Evolutionary conservation across 257 asterid genomes (phyloP), one percentile per base, ranked within the genome.

Genomic region (Cinchona pubescens): DNA sequence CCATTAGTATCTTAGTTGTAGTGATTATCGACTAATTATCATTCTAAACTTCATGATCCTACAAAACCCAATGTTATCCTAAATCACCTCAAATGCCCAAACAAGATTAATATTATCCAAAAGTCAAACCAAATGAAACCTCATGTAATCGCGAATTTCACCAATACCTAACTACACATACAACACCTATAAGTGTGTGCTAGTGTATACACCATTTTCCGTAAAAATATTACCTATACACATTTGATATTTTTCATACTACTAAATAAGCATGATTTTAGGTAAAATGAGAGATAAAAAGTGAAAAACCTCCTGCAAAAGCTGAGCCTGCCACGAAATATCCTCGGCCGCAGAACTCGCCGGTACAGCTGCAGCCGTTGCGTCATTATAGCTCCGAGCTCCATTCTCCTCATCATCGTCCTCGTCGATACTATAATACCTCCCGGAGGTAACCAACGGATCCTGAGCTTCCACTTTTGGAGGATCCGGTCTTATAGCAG

Each of bases 251-350:
- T 25, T 0, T 6, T 27, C 14, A 13, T 16, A 42, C 19, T 18
- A 29, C 25, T 9, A 21, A 29, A 35, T 32, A 34, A 67, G 32
- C 18, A 55, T 19, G 64, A 61, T 38, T 58, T 23, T 8, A 58
- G 5, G 38, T 0, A 67, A 55, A 27, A 0, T 5, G 48, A 8
- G 30, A 59, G 62, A n/a, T 46, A 16, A 16, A 59, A 21, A 55
- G 16, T 46, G 40, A 60, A 38, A 67, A 23, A 94, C 97, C 97
- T 91, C 94, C 80, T 86, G 93, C 34, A 82, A 77, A 81, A 94
- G 85, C 80, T 84, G 97, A 73, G 93, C 87, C 76, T 89, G 86
- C 79, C 90, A 83, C 30, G 94, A 85, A 69, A 89, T 43, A 79
- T 89, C 96, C 79, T 85, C 89, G 13, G 82, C 85, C 29, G 60